These are phyloP conservation scores for Kwoniella sp. DNA, from an alignment of 768 basidiomycete genomes.

Conservation along the genomic window DNA sequence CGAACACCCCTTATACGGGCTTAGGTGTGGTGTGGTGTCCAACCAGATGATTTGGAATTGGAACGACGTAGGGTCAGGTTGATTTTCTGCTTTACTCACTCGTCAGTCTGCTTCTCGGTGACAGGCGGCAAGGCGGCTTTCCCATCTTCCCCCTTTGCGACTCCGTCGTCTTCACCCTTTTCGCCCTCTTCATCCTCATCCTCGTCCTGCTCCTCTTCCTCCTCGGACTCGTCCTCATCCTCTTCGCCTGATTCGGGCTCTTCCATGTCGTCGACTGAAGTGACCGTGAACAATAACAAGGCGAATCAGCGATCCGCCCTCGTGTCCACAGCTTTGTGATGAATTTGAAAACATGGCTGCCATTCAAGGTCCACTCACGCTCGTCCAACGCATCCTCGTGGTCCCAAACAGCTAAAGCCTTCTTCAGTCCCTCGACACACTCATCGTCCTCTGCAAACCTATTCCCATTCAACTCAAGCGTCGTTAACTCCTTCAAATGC, in stretches of 20 bases:
- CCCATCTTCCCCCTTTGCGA: conserved; percentile 28
- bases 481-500: conserved; percentile 65
- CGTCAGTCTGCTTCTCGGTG: conserved; percentile 43
- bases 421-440: conserved; percentile 58
- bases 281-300: background rate
- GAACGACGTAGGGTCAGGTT: too few species aligned
- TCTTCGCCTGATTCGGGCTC: conserved; percentile 60
- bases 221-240: conserved; percentile 61
- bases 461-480: conserved; percentile 83
- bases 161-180: conserved; percentile 32
- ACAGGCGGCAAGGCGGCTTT: conserved; percentile 33
- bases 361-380: conserved; percentile 57
- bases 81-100: conserved; percentile 41
- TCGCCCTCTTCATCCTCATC: conserved; percentile 58
- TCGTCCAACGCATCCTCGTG: conserved; percentile 82
- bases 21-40: too few species aligned
- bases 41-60: too few species aligned
- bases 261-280: conserved; percentile 67
- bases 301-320: conserved; percentile 4
- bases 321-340: too few species aligned
- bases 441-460: conserved; percentile 59
- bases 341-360: too few species aligned
- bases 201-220: conserved; percentile 53
- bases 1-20: too few species aligned
- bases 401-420: conserved; percentile 57